Evolutionary conservation across 306 rosid genomes (phyloP), one percentile per base, ranked within the genome.

Genomic region (Abrus precatorius): DNA sequence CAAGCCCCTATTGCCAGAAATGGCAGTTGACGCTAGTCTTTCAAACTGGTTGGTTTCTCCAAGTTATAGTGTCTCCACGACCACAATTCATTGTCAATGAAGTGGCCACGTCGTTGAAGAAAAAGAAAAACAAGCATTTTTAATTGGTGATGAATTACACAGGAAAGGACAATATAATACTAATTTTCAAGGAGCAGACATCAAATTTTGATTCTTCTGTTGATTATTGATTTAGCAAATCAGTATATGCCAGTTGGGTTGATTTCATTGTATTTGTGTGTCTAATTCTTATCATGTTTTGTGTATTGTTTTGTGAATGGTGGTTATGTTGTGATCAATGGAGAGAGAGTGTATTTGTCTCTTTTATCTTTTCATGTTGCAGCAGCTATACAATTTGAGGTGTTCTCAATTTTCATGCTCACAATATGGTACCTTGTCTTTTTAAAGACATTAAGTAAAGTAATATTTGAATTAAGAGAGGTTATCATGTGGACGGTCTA

Each of bases 41-140:
- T 89, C 99, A 62, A 91, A 85, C 85, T 95, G 99, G 98, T 47
- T 92, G 81, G 27, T 63, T 78, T 84, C 92, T 72, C 84, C 83
- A 14, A 89, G 60, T 7, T 72, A 56, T 71, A 53, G 48, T 74
- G 86, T 69, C 78, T 77, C 83, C 27, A 66, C 20, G 53, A 72
- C 65, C 80, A 66, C 68, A 59, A 83, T 82, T 69, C 88, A 77
- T 71, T 88, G 89, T 71, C 87, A 84, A 78, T 86, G 81, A 88
- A 69, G 72, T 20, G 34, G 60, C 50, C 55, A 9, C 68, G 82
- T 32, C 34, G 20, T 59, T 52, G 55, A 78, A 65, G 75, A 40
- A 10, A 52, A 3, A 43, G 8, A 43, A 64, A 64, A 43, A 64
- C 56, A 76, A 5, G 20, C 27, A 36, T 36, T 36, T 36, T 36